These are phyloP conservation scores for Populus nigra DNA, from an alignment of 345 rosid species.

Conservation along the genomic window DNA sequence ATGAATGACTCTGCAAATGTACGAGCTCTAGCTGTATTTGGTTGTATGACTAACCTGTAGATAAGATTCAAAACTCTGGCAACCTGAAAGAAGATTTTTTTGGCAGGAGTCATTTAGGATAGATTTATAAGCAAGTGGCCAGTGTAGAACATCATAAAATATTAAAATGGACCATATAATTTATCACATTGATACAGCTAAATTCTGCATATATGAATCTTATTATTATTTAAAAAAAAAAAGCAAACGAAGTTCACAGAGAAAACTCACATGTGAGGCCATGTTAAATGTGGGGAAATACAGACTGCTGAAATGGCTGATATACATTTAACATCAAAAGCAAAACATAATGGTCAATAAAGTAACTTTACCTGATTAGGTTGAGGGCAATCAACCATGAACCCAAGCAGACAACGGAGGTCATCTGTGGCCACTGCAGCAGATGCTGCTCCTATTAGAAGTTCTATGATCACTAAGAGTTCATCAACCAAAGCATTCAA, in stretches of 20 bases:
- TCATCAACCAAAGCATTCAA: slow-evolving; percentile 96
- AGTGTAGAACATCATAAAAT: not conserved
- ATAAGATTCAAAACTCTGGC: slow-evolving; percentile 89
- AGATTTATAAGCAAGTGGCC: slow-evolving; percentile 2
- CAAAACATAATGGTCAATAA: not conserved
- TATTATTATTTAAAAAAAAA: not conserved
- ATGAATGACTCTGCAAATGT: slow-evolving; percentile 77
- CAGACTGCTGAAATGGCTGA: not conserved
- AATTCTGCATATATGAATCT: not conserved
- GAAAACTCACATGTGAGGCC: not conserved
- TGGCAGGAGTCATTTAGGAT: slow-evolving; percentile 15
- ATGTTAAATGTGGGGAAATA: not conserved
- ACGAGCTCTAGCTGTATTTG: slow-evolving; percentile 78
- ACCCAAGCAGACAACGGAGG: slow-evolving; percentile 80
- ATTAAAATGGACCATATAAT: not conserved
- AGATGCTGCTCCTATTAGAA: slow-evolving; percentile 84
- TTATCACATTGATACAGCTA: not conserved
- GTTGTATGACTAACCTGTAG: slow-evolving; percentile 87
- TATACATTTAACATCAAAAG: not conserved
- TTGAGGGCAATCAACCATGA: slow-evolving; percentile 95
- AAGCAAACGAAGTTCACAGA: not conserved
- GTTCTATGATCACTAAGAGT: slow-evolving; percentile 95
- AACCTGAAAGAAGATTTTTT: slow-evolving; percentile 50
- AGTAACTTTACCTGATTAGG: slow-evolving; percentile 68
- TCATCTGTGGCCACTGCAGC: slow-evolving; percentile 77